These are phyloP conservation scores for Kitagawia praeruptora DNA, from an alignment of 129 eudicot genomes.

Conservation along the genomic window DNA sequence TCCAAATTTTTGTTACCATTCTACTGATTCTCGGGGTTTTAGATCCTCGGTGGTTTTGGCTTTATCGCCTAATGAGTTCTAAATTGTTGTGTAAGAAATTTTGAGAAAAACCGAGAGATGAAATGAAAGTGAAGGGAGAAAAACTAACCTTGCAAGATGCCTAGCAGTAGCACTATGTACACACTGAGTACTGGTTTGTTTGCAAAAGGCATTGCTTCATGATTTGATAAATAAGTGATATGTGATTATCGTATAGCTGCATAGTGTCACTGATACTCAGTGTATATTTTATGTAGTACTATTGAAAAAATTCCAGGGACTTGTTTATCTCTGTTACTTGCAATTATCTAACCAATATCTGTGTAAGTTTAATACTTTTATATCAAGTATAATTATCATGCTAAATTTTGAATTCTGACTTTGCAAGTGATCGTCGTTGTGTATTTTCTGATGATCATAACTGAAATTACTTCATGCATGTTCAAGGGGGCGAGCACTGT, in stretches of 20 bases:
- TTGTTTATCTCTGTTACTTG: not conserved
- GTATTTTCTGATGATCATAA: not conserved
- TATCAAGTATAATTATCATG: not conserved
- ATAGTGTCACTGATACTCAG: not conserved
- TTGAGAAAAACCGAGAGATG: not conserved
- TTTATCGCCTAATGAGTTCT: not conserved
- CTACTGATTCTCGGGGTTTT: not conserved
- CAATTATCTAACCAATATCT: not conserved
- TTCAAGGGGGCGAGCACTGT: conserved; percentile 37
- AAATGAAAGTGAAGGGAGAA: not conserved
- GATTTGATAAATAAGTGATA: not conserved
- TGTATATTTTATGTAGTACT: not conserved
- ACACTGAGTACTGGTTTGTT: not conserved
- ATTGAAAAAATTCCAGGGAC: not conserved
- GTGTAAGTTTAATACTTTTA: not conserved
- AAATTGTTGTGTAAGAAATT: not conserved
- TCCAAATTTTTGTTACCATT: not conserved
- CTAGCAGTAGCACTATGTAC: not conserved
- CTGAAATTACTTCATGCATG: not conserved
- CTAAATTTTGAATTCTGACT: not conserved
- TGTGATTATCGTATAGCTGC: not conserved
- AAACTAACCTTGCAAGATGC: not conserved
- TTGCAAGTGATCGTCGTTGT: not conserved
- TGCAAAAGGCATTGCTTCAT: not conserved
- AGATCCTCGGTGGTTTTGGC: not conserved